phyloP scores from a whole-genome alignment of 768 basidiomycete species.

The Lactarius quietus region DNA sequence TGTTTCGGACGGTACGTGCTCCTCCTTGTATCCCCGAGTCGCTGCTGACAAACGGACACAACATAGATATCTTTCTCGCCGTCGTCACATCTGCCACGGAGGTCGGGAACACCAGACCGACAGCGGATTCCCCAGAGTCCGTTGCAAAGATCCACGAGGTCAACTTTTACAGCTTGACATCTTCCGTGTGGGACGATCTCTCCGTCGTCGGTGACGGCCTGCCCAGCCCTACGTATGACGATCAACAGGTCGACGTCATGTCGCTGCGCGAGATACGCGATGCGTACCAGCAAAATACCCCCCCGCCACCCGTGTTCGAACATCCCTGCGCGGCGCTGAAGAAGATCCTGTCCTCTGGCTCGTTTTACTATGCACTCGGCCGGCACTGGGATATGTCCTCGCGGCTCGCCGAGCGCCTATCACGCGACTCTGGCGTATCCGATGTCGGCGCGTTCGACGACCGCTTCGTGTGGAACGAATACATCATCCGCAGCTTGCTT shows the following conservation, averaged over 20 bases:
- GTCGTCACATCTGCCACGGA: constrained; percentile 74
- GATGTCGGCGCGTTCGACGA: constrained; percentile 70
- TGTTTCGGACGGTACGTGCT: constrained; percentile 57
- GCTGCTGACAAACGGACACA: not conserved
- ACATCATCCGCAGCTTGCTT: constrained; percentile 79
- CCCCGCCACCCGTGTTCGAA: constrained; percentile 58
- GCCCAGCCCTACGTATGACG: constrained; percentile 51
- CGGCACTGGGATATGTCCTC: constrained; percentile 89
- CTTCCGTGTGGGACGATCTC: constrained; percentile 80
- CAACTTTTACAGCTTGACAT: constrained; percentile 83
- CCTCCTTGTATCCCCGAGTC: not conserved
- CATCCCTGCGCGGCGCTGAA: constrained; percentile 88
- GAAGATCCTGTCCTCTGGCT: constrained; percentile 87
- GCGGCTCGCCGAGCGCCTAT: constrained; percentile 66
- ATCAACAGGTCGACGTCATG: constrained; percentile 47
- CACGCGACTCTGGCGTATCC: constrained; percentile 42
- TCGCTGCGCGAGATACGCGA: constrained; percentile 41
- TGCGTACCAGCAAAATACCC: constrained; percentile 40
- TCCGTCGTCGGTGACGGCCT: constrained; percentile 49
- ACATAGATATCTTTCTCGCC: constrained; percentile 78
- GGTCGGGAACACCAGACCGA: constrained; percentile 66
- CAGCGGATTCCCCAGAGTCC: constrained; percentile 54
- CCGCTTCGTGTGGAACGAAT: constrained; percentile 95
- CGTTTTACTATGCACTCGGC: constrained; percentile 88
- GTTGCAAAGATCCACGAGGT: constrained; percentile 86